Conservation (phyloP, 177 flowering plant species). For the Vitis hybrid region DNA sequence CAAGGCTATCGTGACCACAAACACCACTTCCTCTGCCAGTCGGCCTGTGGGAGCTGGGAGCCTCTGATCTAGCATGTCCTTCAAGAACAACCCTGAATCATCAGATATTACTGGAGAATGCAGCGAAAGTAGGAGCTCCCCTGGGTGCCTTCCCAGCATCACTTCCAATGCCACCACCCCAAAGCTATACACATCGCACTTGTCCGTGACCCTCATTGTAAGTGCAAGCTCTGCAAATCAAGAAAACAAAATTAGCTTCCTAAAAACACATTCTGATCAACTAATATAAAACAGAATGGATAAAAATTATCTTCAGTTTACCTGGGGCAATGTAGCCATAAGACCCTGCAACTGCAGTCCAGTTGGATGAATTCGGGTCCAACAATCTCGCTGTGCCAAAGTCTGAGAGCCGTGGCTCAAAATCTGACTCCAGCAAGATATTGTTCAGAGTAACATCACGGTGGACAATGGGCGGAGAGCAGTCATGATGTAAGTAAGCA, state of each 20-base stretch:
- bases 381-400: constrained; percentile 70
- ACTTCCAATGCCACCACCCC: constrained; percentile 46
- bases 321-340: constrained; percentile 90
- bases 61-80: constrained; percentile 37
- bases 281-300: not conserved
- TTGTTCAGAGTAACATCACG: constrained; percentile 59
- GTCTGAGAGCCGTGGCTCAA: constrained; percentile 60
- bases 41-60: constrained; percentile 28
- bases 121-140: constrained; percentile 26
- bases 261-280: too few species aligned
- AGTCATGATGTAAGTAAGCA: constrained; percentile 76
- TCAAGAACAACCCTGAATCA: constrained; percentile 15
- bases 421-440: constrained; percentile 50
- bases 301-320: constrained; percentile 14
- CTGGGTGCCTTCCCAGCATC: constrained; percentile 47
- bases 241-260: too few species aligned
- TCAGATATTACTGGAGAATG: constrained; percentile 6
- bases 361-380: constrained; percentile 45
- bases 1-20: constrained; percentile 21
- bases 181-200: constrained; percentile 36
- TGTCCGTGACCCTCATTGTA: constrained; percentile 35
- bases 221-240: constrained; percentile 35
- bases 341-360: constrained; percentile 69
- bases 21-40: constrained; percentile 29
- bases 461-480: constrained; percentile 64